phyloP scores from a whole-genome alignment of 805 yeast genomes.

The Wickerhamomyces alni region DNA sequence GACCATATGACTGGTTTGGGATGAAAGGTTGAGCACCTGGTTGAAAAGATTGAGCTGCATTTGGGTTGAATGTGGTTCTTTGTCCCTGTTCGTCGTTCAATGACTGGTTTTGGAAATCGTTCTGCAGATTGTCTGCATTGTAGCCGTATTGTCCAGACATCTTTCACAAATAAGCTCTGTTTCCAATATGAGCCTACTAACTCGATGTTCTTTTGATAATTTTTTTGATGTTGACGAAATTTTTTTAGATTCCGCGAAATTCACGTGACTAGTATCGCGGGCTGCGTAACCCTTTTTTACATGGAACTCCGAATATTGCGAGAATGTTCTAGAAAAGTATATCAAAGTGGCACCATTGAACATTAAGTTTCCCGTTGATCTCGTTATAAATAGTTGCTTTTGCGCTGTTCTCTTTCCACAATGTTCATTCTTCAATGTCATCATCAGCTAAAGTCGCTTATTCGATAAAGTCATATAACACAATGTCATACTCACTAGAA shows the following conservation, averaged over 20 bases:
- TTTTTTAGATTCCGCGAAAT: too few species aligned
- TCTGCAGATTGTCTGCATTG: constrained; percentile 22
- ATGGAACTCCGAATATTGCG: neutral
- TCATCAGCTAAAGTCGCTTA: too few species aligned
- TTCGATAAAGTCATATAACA: too few species aligned
- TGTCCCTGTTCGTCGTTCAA: constrained; percentile 21
- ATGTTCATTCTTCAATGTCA: too few species aligned
- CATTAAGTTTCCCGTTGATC: too few species aligned
- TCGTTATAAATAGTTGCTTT: too few species aligned
- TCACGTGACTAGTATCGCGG: too few species aligned
- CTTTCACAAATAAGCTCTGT: too few species aligned
- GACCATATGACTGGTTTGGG: constrained; percentile 33
- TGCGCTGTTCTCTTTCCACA: too few species aligned
- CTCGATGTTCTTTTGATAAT: too few species aligned
- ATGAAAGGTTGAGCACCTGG: constrained; percentile 34
- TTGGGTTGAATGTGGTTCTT: constrained; percentile 42
- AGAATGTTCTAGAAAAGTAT: neutral
- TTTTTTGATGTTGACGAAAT: too few species aligned
- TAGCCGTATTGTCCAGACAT: constrained; percentile 17
- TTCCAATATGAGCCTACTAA: too few species aligned
- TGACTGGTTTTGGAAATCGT: constrained; percentile 26
- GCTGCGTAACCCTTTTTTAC: neutral
- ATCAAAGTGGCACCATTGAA: neutral
- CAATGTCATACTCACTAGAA: neutral
- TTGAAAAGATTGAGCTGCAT: constrained; percentile 42